Conservation (phyloP, 108 stramenopile genomes). For the Mediolabrus comicus region DNA sequence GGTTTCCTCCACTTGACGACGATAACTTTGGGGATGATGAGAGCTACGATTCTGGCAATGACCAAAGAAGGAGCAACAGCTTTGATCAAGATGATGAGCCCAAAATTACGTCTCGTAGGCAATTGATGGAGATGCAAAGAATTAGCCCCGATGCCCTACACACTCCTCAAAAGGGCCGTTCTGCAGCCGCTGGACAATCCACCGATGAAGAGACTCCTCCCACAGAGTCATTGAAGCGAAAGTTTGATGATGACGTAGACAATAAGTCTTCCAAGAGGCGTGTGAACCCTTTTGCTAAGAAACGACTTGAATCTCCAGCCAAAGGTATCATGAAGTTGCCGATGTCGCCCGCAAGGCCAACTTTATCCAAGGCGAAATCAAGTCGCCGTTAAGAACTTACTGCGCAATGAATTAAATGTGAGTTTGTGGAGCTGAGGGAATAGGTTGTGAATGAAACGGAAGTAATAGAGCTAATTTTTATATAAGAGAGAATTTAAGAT, state of each 20-base stretch:
- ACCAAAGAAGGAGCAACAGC: constrained; percentile 15
- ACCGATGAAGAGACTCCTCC: constrained; percentile 37
- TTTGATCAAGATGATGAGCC: constrained; percentile 25
- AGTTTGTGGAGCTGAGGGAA: too few relatives aligned
- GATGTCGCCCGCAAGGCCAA: constrained; percentile 28
- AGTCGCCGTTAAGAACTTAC: too few relatives aligned
- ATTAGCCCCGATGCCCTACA: constrained; percentile 25
- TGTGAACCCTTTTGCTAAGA: constrained; percentile 55
- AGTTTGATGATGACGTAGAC: constrained; percentile 20
- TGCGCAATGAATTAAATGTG: too few relatives aligned
- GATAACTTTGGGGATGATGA: constrained; percentile 38
- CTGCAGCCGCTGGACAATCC: not conserved
- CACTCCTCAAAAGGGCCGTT: constrained; percentile 7
- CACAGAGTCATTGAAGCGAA: constrained; percentile 26
- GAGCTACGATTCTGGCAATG: constrained; percentile 8
- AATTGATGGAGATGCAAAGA: constrained; percentile 6
- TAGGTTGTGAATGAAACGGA: too few relatives aligned
- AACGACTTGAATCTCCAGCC: constrained; percentile 38
- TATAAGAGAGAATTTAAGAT: too few relatives aligned
- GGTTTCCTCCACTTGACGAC: constrained; percentile 48
- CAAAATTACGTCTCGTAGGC: constrained; percentile 9
- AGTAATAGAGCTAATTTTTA: too few relatives aligned
- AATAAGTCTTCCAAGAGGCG: not conserved
- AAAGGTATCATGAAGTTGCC: constrained; percentile 36
- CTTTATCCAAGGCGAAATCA: constrained; percentile 43